Conservation (phyloP, 78 protist species). For the slime mould (Dictyostelium discoideum) region dicty_2.7 NC_007091.3:2461501-2462000, state of each 20-base stretch:
- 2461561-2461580: not conserved
- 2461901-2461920: not conserved
- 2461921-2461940: not conserved
- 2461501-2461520: not conserved
- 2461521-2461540: not conserved
- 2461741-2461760: constrained; percentile 27
- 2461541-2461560: not conserved
- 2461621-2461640: not conserved
- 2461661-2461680: constrained; percentile 54
- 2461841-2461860: not conserved
- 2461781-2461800: not conserved
- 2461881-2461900: not conserved
- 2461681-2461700: constrained; percentile 21
- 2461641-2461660: constrained; percentile 32
- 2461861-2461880: not conserved
- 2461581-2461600: not conserved
- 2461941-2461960: no score
- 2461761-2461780: constrained; percentile 1
- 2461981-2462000: constrained; percentile 45
- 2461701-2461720: not conserved
- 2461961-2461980: not conserved
- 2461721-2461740: constrained; percentile 11
- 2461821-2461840: not conserved
- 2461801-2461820: not conserved
- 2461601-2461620: not conserved